Conservation (phyloP, 169 alveolate genomes). For the Plasmodium fragile region DNA sequence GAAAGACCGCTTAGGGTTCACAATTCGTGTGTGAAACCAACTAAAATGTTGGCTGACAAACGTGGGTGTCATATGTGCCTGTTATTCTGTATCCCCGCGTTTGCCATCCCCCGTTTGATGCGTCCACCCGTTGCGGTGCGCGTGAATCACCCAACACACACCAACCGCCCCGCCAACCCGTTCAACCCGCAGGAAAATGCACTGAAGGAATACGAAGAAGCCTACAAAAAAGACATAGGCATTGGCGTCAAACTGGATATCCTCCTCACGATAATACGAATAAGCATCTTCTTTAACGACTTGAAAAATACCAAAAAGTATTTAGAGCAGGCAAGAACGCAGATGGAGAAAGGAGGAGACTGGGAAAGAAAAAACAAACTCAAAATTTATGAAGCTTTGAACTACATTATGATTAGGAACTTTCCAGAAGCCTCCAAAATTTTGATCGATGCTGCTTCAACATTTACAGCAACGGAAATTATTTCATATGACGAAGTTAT, state of each 20-base stretch:
- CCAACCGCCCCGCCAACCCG: not conserved
- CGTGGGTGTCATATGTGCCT: not conserved
- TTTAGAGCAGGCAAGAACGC: slow-evolving; percentile 82
- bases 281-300: slow-evolving; percentile 82
- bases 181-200: slow-evolving; percentile 80
- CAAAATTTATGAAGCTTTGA: slow-evolving; percentile 94
- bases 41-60: not conserved
- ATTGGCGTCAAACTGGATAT: slow-evolving; percentile 86
- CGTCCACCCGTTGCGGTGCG: not conserved
- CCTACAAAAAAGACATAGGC: slow-evolving; percentile 88
- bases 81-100: not conserved
- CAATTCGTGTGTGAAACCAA: not conserved
- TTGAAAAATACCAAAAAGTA: slow-evolving; percentile 77
- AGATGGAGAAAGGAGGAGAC: slow-evolving; percentile 97
- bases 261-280: slow-evolving; percentile 82
- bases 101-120: not conserved
- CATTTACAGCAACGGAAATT: slow-evolving; percentile 96
- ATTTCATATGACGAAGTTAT: slow-evolving; percentile 93
- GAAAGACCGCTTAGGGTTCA: not conserved
- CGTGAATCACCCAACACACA: not conserved
- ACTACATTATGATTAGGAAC: slow-evolving; percentile 89
- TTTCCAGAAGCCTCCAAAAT: slow-evolving; percentile 91
- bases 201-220: slow-evolving; percentile 84
- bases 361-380: slow-evolving; percentile 98
- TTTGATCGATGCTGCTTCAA: slow-evolving; percentile 92